Percentiles rank a stretch among this genome's conserved stretches.
These are phyloP conservation scores for Pythium coloratum DNA, from an alignment of 352 stramenopile species.

Conservation along the genomic window DNA sequence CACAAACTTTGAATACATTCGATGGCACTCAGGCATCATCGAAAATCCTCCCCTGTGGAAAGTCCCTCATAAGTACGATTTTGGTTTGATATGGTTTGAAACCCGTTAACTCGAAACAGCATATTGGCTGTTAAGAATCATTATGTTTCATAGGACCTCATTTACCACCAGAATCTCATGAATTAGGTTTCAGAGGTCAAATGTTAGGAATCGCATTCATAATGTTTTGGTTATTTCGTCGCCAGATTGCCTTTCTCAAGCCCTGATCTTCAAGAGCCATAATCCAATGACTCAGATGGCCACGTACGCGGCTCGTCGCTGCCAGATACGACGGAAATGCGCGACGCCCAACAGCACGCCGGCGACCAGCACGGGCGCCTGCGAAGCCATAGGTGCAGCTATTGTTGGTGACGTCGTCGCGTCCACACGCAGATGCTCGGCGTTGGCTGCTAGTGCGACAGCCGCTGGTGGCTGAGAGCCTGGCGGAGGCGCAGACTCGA, in stretches of 20 bases:
- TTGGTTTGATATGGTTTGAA: too few relatives aligned
- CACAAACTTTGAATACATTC: too few relatives aligned
- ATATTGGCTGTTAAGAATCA: too few relatives aligned
- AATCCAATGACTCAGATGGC: constrained; percentile 17
- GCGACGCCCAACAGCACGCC: constrained; percentile 6
- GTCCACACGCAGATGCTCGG: not conserved
- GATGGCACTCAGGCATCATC: too few relatives aligned
- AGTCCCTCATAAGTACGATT: too few relatives aligned
- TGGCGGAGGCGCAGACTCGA: not conserved
- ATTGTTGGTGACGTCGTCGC: not conserved
- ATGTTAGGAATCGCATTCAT: too few relatives aligned
- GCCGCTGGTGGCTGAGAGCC: not conserved
- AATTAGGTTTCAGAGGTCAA: too few relatives aligned
- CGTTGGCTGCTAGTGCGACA: not conserved
- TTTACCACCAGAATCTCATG: too few relatives aligned
- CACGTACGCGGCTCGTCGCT: constrained; percentile 5
- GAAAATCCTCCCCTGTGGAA: too few relatives aligned
- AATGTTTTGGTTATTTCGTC: too few relatives aligned
- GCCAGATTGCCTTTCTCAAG: not conserved
- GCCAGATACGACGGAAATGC: constrained; percentile 1
- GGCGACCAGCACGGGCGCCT: not conserved
- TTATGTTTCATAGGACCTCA: too few relatives aligned
- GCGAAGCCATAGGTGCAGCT: not conserved
- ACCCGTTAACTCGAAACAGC: too few relatives aligned
- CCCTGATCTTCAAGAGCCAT: constrained; percentile 3